Percentiles rank a stretch among this genome's conserved stretches.
Conservation (phyloP, 169 alveolate species). For the Plasmodium gonderi region DNA sequence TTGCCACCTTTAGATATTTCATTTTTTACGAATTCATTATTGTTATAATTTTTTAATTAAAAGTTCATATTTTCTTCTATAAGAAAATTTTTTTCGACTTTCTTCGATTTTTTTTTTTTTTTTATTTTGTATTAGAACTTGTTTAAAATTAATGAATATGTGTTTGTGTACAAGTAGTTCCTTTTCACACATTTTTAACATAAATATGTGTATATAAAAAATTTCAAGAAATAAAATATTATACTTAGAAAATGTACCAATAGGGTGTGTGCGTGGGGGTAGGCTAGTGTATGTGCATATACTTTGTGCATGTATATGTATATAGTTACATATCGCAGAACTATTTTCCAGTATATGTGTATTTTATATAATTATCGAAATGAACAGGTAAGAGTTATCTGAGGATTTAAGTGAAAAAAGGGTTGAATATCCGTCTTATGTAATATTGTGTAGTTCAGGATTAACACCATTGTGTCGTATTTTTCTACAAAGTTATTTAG, state of each 20-base stretch:
- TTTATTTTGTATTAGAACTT: background rate
- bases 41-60: conserved; percentile 10
- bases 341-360: background rate
- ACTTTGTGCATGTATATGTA: background rate
- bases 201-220: background rate
- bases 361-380: background rate
- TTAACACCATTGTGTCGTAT: background rate
- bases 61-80: background rate
- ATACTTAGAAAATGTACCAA: too few relatives aligned
- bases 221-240: too few relatives aligned
- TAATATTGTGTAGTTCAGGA: background rate
- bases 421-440: too few relatives aligned
- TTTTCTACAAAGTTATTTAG: background rate
- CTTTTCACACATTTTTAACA: background rate
- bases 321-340: background rate
- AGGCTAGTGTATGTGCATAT: too few relatives aligned
- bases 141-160: background rate
- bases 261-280: too few relatives aligned
- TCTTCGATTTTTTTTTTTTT: background rate
- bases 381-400: background rate
- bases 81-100: background rate
- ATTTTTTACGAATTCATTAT: background rate
- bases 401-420: background rate
- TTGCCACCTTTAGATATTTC: background rate
- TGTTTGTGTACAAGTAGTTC: background rate